Evolutionary conservation across 352 stramenopile genomes (phyloP).

Genomic region (Phytopythium ostracodes): DNA sequence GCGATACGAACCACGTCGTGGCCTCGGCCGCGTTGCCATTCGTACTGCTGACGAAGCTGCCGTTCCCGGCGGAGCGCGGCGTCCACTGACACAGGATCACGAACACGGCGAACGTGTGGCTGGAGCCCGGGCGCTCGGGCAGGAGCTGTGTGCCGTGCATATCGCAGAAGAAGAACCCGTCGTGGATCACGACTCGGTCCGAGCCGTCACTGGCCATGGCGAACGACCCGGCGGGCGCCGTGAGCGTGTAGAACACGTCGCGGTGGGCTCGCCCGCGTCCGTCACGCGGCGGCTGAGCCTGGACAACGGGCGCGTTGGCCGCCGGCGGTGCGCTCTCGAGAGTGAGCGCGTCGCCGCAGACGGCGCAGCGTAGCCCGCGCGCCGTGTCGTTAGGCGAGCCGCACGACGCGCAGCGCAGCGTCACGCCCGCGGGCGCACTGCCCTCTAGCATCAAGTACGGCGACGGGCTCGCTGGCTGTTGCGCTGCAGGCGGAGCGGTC

Average conservation of each 20-base stretch:
- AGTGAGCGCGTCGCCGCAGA: slow-evolving; percentile 19
- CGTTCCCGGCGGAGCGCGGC: neutral
- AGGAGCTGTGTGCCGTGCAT: slow-evolving; percentile 27
- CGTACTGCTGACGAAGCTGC: too few relatives aligned
- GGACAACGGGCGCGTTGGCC: neutral
- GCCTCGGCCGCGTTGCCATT: neutral
- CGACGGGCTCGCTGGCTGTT: neutral
- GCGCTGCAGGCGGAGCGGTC: neutral
- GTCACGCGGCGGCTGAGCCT: slow-evolving; percentile 1
- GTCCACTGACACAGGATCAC: slow-evolving; percentile 35
- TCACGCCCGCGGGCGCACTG: slow-evolving; percentile 9
- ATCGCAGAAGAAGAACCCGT: slow-evolving; percentile 26
- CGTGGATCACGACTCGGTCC: slow-evolving; percentile 19
- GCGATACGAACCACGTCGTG: slow-evolving; percentile 36
- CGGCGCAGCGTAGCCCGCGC: slow-evolving; percentile 22
- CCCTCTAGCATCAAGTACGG: neutral
- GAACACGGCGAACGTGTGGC: slow-evolving; percentile 25
- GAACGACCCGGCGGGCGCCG: slow-evolving; percentile 14
- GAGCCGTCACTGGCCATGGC: slow-evolving; percentile 15
- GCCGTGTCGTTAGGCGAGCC: slow-evolving; percentile 30
- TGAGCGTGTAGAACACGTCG: slow-evolving; percentile 10
- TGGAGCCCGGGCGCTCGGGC: slow-evolving; percentile 9
- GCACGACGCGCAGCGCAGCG: slow-evolving; percentile 33
- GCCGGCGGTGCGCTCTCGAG: neutral
- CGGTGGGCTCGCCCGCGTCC: neutral